phyloP scores from a whole-genome alignment of 495 filamentous ascomycete genomes.

The Hypoxylon intermedium region DNA sequence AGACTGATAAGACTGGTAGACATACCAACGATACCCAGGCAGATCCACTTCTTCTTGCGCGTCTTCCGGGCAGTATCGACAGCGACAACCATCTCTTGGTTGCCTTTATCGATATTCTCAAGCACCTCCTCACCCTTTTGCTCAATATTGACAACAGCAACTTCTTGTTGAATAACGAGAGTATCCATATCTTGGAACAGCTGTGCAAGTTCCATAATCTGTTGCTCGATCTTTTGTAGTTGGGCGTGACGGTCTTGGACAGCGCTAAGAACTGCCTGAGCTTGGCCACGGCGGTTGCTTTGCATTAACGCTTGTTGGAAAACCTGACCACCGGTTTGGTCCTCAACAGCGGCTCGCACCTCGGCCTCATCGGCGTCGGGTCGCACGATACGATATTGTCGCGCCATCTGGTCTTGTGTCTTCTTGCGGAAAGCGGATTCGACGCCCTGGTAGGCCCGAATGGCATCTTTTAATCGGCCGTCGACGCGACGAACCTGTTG shows the following conservation, averaged over 20 bases:
- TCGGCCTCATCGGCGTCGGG: constrained; percentile 85
- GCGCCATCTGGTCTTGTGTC: constrained; percentile 79
- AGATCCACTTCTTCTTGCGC: constrained; percentile 98
- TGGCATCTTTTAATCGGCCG: constrained; percentile 75
- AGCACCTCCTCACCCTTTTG: constrained; percentile 79
- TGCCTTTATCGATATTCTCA: constrained; percentile 79
- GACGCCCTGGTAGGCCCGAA: constrained; percentile 78
- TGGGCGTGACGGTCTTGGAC: constrained; percentile 85
- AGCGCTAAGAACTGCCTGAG: constrained; percentile 74
- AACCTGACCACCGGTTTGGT: constrained; percentile 71
- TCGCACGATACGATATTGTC: constrained; percentile 88
- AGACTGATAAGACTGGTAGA: constrained; percentile 37
- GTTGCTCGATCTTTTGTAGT: constrained; percentile 87
- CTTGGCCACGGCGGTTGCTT: constrained; percentile 78
- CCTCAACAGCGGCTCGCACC: constrained; percentile 75
- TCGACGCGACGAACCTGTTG: constrained; percentile 82
- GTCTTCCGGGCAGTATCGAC: constrained; percentile 79
- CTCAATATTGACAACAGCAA: constrained; percentile 76
- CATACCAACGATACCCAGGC: constrained; percentile 80
- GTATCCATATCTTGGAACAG: constrained; percentile 86
- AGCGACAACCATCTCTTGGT: constrained; percentile 77
- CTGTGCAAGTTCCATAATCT: constrained; percentile 82
- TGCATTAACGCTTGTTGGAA: constrained; percentile 81
- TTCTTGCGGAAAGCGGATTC: constrained; percentile 79
- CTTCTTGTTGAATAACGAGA: constrained; percentile 83